These are phyloP conservation scores for Stenogyne calaminthoides DNA, from an alignment of 305 asterid species.

Conservation along the genomic window DNA sequence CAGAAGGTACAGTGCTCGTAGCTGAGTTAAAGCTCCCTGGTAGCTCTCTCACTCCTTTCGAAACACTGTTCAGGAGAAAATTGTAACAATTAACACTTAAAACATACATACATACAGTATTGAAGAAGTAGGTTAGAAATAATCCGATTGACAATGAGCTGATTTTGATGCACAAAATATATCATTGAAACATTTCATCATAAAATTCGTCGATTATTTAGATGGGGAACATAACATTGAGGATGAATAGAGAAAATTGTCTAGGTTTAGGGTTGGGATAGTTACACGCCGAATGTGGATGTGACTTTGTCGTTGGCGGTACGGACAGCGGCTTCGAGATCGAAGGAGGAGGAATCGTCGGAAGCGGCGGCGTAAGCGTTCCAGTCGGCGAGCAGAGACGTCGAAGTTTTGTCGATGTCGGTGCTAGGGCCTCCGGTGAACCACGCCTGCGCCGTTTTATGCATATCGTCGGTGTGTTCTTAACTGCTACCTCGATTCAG, in stretches of 20 bases:
- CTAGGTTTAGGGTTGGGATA: conserved; percentile 18
- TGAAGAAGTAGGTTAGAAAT: no score
- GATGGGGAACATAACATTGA: not conserved
- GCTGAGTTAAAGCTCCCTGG: conserved; percentile 68
- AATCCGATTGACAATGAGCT: no score
- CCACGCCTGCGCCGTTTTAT: conserved; percentile 78
- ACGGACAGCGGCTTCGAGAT: conserved; percentile 86
- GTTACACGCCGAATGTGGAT: conserved; percentile 80
- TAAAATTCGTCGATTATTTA: not conserved
- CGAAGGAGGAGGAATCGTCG: conserved; percentile 50
- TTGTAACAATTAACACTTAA: no score
- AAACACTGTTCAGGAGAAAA: conserved; percentile 42
- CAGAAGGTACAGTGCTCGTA: conserved; percentile 72
- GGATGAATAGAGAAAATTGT: not conserved
- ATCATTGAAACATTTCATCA: not conserved
- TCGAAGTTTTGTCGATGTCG: conserved; percentile 53
- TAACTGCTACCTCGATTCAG: not conserved
- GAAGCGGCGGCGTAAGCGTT: conserved; percentile 80
- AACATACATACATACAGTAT: no score
- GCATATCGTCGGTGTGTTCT: conserved; percentile 46
- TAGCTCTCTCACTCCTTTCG: conserved; percentile 59
- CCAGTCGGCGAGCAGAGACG: conserved; percentile 88
- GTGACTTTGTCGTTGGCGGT: conserved; percentile 73
- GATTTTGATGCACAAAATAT: not conserved
- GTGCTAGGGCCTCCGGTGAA: conserved; percentile 77